Evolutionary conservation across 495 filamentous ascomycete species (phyloP), one percentile per base, ranked within the genome.

Genomic region (Xylaria grammica): DNA sequence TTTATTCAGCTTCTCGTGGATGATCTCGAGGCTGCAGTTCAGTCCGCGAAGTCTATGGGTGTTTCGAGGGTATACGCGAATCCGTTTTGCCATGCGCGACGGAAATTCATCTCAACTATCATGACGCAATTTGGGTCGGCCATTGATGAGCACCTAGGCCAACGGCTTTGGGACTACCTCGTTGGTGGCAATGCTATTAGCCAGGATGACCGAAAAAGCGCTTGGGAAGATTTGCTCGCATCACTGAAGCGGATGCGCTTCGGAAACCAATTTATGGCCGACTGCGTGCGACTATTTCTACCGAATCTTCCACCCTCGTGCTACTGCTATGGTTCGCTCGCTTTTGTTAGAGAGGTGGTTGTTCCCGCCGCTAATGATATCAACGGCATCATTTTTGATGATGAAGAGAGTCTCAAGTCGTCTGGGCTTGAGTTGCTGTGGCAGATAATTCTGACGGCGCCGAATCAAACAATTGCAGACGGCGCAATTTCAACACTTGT

Each of bases 401-500:
- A 82, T 49, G 75, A 79, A 7, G 71, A 74, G 11, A 74, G 65
- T 51, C 20, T 57, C 22, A 61, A 71, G 29, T 77, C 87, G 22
- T 79, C 84, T 19, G 90, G 89, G 9, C 82, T 91, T 53, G 91
- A 95, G 56, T 83, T 91, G 45, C 79, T 97, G 51, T 98, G 94
- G 94, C 86, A 85, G 17, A 87, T 97, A 69, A 87, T 94, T 19
- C 72, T 97, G 51, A 87, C 83, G 20, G 88, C 91, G 13, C 87
- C 86, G 3, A 78, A 82, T n/a, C 82, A 84, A 48, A 88, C 85
- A 0, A 88, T 96, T 51, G 92, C 92, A 65, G 76, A 82, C 5
- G 76, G 83, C 48, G 89, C 90, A 3, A 94, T 89, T 26, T 78
- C 79, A 36, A 84, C 86, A 20, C 85, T 97, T 9, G 91, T 93